Base-by-base conservation (phyloP, 1,284 basidiomycete species). In the Boletus sp. region DNA sequence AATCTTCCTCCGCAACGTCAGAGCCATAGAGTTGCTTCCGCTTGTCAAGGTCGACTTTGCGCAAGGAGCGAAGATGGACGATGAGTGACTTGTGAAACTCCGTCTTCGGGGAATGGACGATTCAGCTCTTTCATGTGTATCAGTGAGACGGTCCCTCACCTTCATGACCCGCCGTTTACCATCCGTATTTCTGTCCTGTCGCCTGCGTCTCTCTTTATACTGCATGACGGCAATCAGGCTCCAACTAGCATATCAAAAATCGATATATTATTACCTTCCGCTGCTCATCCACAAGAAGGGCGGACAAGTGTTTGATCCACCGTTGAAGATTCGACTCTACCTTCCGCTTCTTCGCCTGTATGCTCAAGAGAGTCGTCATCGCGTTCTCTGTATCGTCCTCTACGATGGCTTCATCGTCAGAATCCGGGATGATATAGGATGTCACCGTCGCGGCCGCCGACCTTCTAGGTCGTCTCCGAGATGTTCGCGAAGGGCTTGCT, bases 401-500 rank as follows among this genome's bases (percentile, higher is more conserved):
- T 5, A 66, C 70, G 40, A 80, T 80, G 5, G 64, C 70, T 52
- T 86, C 84, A 54, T 86, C 84, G 58, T 88, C 85, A 10, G 83
- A 87, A 60, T 82, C 82, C 1, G 84, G 82, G 19, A 83, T 68
- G 5, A 71, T 74, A 58, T 88, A 88, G 10, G 82, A 85, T 40
- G 71, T 73, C 20, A 77, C 72, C 14, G 69, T 65, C 22, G 69
- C 60, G 16, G 79, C 75, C 3, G 74, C 74, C 34, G 75, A 74
- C 38, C 84, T 72, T 32, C 83, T 76, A 13, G 81, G 81, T 44
- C 82, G 72, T 55, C 79, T 81, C 58, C 71, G 74, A 48, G 68
- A 65, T 36, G 48, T 41, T 25, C 69, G 68, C 6, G 60, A 52
- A 26, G 43, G 50, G 29, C 29, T 48, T 29, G 49, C 26, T 12